These are phyloP conservation scores for Stachybotrys chlorohalonatus DNA, from an alignment of 2,329 filamentous ascomycete species.

Conservation along the genomic window DNA sequence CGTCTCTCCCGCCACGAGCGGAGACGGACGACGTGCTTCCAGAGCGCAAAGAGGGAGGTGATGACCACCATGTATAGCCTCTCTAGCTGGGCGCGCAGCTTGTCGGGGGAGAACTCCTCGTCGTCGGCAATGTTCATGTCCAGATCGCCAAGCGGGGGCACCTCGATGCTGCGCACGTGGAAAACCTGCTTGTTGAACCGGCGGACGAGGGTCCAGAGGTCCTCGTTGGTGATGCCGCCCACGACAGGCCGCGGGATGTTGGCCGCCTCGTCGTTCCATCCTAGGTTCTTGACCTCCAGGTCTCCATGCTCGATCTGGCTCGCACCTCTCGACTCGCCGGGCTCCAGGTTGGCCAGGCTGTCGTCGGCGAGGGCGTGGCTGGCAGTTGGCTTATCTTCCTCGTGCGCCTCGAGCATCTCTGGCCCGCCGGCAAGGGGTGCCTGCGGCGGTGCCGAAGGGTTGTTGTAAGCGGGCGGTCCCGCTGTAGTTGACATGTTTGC, in stretches of 20 bases:
- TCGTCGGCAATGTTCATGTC: conserved; percentile 76
- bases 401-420: conserved; percentile 15
- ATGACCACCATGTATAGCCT: conserved; percentile 74
- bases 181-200: conserved; percentile 66
- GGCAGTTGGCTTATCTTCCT: conserved; percentile 20
- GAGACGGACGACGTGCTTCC: conserved; percentile 67
- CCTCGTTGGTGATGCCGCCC: conserved; percentile 60
- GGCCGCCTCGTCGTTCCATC: conserved; percentile 56
- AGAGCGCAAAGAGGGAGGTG: conserved; percentile 53
- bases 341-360: conserved; percentile 11
- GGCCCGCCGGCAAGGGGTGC: conserved; percentile 14
- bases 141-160: conserved; percentile 49
- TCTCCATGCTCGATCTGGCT: conserved; percentile 38
- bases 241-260: conserved; percentile 52
- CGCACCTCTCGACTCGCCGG: conserved; percentile 28
- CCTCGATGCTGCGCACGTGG: conserved; percentile 56
- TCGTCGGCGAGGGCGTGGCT: conserved; percentile 27
- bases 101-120: conserved; percentile 79
- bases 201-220: conserved; percentile 62
- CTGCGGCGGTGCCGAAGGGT: background rate
- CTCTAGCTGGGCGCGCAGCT: conserved; percentile 69
- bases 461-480: too few species aligned
- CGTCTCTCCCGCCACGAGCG: conserved; percentile 70
- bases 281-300: conserved; percentile 53
- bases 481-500: too few species aligned